Base-by-base conservation (phyloP, 768 basidiomycete species). In the Mycena haematopus region DNA sequence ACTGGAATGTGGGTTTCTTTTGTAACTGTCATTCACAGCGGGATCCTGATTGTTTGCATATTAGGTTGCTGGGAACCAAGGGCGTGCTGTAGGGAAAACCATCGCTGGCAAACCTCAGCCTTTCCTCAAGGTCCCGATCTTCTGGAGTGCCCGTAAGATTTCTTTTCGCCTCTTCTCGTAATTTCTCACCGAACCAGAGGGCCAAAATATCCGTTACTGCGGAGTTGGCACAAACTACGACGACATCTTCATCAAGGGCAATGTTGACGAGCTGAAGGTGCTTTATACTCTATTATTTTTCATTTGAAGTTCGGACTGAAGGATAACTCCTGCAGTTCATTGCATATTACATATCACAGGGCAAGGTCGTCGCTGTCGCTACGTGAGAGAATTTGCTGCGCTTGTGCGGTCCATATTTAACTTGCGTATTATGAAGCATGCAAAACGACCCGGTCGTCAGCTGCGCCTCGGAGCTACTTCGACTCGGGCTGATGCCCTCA, bases 61-160 rank as follows among this genome's bases (percentile, higher is more conserved):
- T 35, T 52, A 90, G 87, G 89, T 95, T 60, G 93, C 94, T 17
- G 87, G 87, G 50, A 95, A 96, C 73, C 90, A 91, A 60, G 95
- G 93, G 2, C 85, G 93, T 52, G 86, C 89, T 17, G 89, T 91
- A n/a, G 95, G 90, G 0, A 85, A 86, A 72, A 88, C 83, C 10
- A 93, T 96, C 66, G 81, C 89, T 56, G 88, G 80, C 51, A 81
- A 75, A 60, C 79, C 78, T 33, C 84, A 86, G 64, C 85, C 88
- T n/a, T 94, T 90, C 74, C 80, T 80, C 50, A 95, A 94, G 76
- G 78, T 92, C 13, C 93, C 93, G 0, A 77, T 94, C 38, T 96
- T 96, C 78, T 96, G 95, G 95, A 93, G 91, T 71, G 91, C 92
- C 22, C 90, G 90, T 91, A 70, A 58, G 90, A 19, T 84, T 10